Evolutionary conservation across 2,329 filamentous ascomycete genomes (phyloP), one percentile per base, ranked within the genome.

Genomic region (Claviceps sp.): DNA sequence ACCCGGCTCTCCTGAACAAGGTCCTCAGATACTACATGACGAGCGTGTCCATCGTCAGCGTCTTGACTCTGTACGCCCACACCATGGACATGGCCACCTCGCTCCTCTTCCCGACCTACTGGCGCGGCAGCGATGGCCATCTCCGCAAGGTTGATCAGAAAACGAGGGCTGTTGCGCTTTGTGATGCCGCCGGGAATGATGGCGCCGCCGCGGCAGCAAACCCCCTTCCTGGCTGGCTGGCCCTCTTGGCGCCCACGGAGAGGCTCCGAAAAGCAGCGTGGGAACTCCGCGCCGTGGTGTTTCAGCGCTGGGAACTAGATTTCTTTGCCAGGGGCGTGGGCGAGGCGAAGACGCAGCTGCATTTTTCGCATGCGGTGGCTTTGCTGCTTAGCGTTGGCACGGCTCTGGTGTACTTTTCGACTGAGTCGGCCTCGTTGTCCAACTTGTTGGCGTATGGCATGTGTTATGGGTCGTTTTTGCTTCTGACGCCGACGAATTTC

Each of bases 401-500:
- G 6, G 72, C 77, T 1, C 70, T 84, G 20, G 65, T 74, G 6
- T 91, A 89, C 67, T 84, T 87, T 60, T 84, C 84, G 68, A 87
- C 71, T 1, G 63, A 67, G 1, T 74, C 72, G 50, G 63, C 66
- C 0, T 57, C 80, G 59, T 68, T 96, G 40, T 91, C 88, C 46
- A 97, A 97, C 63, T 70, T 95, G 38, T 78, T 96, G 61, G 90
- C 88, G 0, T 88, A 91, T 58, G 86, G 85, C 5, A 89, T 95
- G 70, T 90, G 85, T 58, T 96, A 97, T 62, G 79, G 80, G 7
- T 82, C 87, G 4, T 76, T 96, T 52, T 81, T 91, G 60, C 70
- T 95, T 50, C 81, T 97, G 72, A 95, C 89, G 1, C 89, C 90
- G 0, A 95, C 89, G 0, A 91, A 88, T 0, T 95, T 96, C 63